Evolutionary conservation across 306 rosid species (phyloP).

Genomic region (Albizia julibrissin): DNA sequence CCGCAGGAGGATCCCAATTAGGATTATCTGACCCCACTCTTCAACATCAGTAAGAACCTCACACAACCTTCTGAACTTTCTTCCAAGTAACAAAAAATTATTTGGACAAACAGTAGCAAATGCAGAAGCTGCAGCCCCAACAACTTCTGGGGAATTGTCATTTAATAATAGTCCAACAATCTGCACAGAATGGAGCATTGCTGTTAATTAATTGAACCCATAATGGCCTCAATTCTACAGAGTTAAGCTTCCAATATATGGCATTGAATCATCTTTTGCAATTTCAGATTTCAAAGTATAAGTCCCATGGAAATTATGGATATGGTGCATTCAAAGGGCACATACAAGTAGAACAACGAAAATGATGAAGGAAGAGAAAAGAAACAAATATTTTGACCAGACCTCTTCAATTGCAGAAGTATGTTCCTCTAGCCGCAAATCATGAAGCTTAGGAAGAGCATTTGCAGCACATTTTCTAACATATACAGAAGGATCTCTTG

Average conservation of each 20-base stretch:
- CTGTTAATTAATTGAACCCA: slow-evolving; percentile 17
- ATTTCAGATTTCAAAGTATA: slow-evolving; percentile 25
- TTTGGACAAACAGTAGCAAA: slow-evolving; percentile 88
- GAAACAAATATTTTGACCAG: slow-evolving; percentile 16
- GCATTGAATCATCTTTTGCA: slow-evolving; percentile 23
- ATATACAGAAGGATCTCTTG: slow-evolving; percentile 89
- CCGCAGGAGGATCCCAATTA: slow-evolving; percentile 85
- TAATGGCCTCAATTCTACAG: slow-evolving; percentile 20
- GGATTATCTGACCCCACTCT: slow-evolving; percentile 94
- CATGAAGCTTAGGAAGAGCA: slow-evolving; percentile 95
- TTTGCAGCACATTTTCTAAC: slow-evolving; percentile 94
- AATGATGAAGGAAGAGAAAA: background rate
- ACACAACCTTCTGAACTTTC: slow-evolving; percentile 70
- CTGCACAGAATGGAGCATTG: slow-evolving; percentile 50
- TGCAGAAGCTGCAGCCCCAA: slow-evolving; percentile 98
- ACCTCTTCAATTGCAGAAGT: slow-evolving; percentile 86
- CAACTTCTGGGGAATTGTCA: slow-evolving; percentile 84
- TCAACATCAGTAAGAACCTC: slow-evolving; percentile 94
- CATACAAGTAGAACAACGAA: background rate
- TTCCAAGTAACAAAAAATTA: slow-evolving; percentile 74
- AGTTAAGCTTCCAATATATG: slow-evolving; percentile 21
- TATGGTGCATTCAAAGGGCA: background rate
- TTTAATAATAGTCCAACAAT: slow-evolving; percentile 70
- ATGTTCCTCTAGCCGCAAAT: slow-evolving; percentile 85
- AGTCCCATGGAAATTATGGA: slow-evolving; percentile 23